Base-by-base conservation (phyloP, 2,329 filamentous ascomycete species). In the Ceratocystis eucalypticola region DNA sequence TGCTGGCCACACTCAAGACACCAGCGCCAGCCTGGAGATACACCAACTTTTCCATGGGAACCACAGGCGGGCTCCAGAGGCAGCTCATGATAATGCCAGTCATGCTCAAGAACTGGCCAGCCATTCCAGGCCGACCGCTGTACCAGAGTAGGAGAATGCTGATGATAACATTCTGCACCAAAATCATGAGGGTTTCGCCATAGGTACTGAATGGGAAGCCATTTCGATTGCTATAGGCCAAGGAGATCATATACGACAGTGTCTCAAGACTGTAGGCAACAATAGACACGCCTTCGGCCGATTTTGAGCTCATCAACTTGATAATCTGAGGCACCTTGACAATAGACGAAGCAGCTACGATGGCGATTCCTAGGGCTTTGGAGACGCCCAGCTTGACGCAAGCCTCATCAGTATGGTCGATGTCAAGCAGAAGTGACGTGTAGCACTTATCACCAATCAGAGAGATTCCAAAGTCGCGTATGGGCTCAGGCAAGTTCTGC, bases 241-340 rank as follows among this genome's bases (percentile, higher is more conserved):
- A 84, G 4, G 87, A 88, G 76, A 96, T 95, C 72, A 96, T 82
- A 77, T 95, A 93, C 67, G 88, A 85, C 66, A 84, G 82, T 7
- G 91, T 96, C 80, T 99, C 94, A 74, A 99, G 89, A 44, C 94
- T 81, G 79, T 96, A 97, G 41, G 89, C 88, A 57, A 96, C 82
- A 78, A 97, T 96, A 62, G 86, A 91, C 69, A 99, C 83, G 71
- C 94, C 94, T 57, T 85, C 84, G 33, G 91, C 86, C 62, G 91
- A 96, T 72, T 86, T 84, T 61, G 90, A 91, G 73, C 82, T 81
- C 72, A 94, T 77, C 64, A 99, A 86, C 80, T 99, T 99, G 75
- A 96, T 76, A 74, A 99, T 93, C 80, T 99, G 94, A 0, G 94
- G 94, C 30, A 99, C 86, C 79, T 99, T 99, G 80, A 99, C 92